Evolutionary conservation across 2,329 filamentous ascomycete genomes (phyloP), one percentile per base, ranked within the genome.

Genomic region (Botrytis fragariae): DNA sequence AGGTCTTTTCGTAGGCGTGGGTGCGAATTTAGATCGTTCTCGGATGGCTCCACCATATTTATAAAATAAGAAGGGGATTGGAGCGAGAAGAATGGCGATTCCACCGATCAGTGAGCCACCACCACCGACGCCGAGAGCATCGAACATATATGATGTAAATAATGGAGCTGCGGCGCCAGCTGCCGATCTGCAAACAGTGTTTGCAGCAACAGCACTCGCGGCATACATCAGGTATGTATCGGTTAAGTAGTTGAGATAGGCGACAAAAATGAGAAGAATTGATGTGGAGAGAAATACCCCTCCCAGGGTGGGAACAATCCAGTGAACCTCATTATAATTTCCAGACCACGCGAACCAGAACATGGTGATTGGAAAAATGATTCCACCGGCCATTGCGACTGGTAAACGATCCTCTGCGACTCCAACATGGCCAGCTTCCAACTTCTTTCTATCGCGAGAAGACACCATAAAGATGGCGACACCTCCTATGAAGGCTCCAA

Each of bases 131-230:
- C 78, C 84, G 3, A 87, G 80, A 59, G 81, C 81, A 9, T 82
- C 78, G 73, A 82, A 83, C 81, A 83, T 82, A 20, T 84, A 82
- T 0, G 85, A 82, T 0, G 89, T 90, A 18, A 89, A 89, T 2
- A 92, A 82, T 0, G 90, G 90, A 1, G 92, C 85, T 0, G 89
- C 82, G 9, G 90, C 91, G 18, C 90, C 92, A 74, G 91, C 90
- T 9, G 86, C 84, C 14, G 86, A 89, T n/a, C 91, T 84, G 67
- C 86, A 85, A 72, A 89, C 89, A 59, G 84, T 88, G 57, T 91
- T 90, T 1, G 90, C 90, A 0, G 90, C 89, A 79, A 91, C 84
- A 25, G 90, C 84, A 35, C 80, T 82, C 2, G 83, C 84, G 10
- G 84, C 82, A 68, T 83, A 83, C 61, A 80, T 80, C 22, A 81